Evolutionary conservation across 495 filamentous ascomycete species (phyloP).

Genomic region (Lasiosphaeria hispida): DNA sequence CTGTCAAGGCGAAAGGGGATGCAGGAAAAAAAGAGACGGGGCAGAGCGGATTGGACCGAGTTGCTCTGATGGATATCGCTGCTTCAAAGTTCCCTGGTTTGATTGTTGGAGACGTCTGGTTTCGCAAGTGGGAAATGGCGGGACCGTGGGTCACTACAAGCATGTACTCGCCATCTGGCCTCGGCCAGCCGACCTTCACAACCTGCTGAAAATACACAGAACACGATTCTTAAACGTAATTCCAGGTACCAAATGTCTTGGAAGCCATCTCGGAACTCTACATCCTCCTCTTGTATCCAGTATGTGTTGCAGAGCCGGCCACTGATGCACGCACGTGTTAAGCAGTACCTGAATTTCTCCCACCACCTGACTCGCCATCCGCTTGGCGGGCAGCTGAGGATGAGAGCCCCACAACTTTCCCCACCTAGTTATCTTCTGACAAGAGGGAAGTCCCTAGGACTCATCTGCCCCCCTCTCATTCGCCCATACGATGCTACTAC

Average conservation of each 20-base stretch:
- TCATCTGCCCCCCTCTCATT: not conserved
- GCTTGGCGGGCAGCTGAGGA: not conserved
- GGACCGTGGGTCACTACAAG: not conserved
- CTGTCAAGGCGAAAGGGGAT: not conserved
- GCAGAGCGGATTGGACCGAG: slow-evolving; percentile 7
- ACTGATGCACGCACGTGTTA: not conserved
- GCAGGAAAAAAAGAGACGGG: not conserved
- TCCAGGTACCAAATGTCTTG: no score
- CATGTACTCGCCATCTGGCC: slow-evolving; percentile 8
- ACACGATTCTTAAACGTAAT: no score
- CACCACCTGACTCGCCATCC: slow-evolving; percentile 3
- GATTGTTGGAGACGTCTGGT: slow-evolving; percentile 5
- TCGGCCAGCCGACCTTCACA: not conserved
- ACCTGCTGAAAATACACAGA: not conserved
- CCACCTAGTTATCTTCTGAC: not conserved
- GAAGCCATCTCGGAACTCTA: no score
- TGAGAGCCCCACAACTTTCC: not conserved
- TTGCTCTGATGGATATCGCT: slow-evolving; percentile 6
- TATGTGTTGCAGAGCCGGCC: not conserved
- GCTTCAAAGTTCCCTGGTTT: slow-evolving; percentile 8
- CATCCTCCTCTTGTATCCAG: no score
- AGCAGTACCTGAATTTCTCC: not conserved
- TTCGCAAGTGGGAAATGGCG: not conserved
- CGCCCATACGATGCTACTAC: not conserved
- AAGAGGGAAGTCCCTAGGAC: not conserved